Conservation (phyloP, 2,329 filamentous ascomycete genomes). For the Exophiala aquamarina region DNA sequence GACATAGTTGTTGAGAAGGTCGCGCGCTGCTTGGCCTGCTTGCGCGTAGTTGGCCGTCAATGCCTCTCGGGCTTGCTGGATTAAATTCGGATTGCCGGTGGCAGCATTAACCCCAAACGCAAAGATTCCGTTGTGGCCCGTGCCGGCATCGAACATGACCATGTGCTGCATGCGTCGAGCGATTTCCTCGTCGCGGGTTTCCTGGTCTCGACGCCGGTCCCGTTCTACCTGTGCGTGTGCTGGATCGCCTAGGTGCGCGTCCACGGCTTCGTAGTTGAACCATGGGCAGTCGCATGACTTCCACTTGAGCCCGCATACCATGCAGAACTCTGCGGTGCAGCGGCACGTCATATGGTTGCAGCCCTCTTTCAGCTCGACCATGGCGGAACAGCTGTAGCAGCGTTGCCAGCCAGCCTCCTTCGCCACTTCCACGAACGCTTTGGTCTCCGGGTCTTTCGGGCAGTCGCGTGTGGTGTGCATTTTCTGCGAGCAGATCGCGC, state of each 20-base stretch:
- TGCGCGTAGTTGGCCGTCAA: slow-evolving; percentile 34
- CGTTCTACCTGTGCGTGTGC: slow-evolving; percentile 49
- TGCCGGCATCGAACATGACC: slow-evolving; percentile 27
- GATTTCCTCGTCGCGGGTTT: slow-evolving; percentile 50
- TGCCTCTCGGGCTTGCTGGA: slow-evolving; percentile 37
- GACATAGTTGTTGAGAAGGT: slow-evolving; percentile 24
- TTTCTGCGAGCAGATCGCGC: slow-evolving; percentile 69
- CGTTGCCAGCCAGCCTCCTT: slow-evolving; percentile 73
- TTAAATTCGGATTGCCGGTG: slow-evolving; percentile 63
- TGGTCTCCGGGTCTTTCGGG: slow-evolving; percentile 51
- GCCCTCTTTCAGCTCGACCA: slow-evolving; percentile 78
- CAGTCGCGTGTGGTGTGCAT: slow-evolving; percentile 72
- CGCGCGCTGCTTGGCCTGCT: slow-evolving; percentile 34
- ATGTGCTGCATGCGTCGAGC: slow-evolving; percentile 54
- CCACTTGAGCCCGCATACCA: slow-evolving; percentile 80
- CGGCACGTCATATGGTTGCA: slow-evolving; percentile 88
- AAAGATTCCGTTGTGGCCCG: slow-evolving; percentile 13
- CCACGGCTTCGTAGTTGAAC: slow-evolving; percentile 65
- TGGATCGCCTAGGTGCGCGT: slow-evolving; percentile 49
- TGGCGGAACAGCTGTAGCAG: slow-evolving; percentile 73
- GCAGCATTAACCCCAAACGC: slow-evolving; percentile 35
- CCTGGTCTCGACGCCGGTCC: slow-evolving; percentile 48
- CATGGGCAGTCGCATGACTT: slow-evolving; percentile 79
- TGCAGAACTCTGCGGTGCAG: slow-evolving; percentile 83
- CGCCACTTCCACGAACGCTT: slow-evolving; percentile 58